phyloP scores from a whole-genome alignment of 2,329 filamentous ascomycete genomes.

The Tolypocladium ophioglossoides region DNA sequence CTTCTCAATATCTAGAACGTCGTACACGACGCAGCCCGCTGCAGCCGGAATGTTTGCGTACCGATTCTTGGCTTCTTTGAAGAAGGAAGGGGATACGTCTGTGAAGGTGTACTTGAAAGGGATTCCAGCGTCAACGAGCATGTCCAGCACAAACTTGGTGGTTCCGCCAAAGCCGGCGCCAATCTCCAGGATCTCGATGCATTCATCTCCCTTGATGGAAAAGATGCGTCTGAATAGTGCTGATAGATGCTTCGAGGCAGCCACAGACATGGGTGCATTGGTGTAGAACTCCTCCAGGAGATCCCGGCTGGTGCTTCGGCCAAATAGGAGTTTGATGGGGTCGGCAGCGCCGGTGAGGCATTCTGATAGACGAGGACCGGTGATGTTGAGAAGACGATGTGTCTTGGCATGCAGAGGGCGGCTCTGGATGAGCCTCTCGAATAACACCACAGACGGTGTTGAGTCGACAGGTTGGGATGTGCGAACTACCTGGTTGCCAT shows the following conservation, averaged over 20 bases:
- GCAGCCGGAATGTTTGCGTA: not conserved
- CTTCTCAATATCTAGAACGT: not conserved
- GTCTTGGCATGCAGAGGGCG: not conserved
- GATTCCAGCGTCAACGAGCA: not conserved
- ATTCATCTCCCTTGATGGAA: not conserved
- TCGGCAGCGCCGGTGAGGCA: not conserved
- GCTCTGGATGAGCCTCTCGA: not conserved
- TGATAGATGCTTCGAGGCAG: not conserved
- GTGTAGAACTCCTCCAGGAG: not conserved
- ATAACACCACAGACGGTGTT: not conserved
- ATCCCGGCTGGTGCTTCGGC: not conserved
- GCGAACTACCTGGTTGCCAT: not conserved
- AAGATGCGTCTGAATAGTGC: not conserved
- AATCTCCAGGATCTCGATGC: not conserved
- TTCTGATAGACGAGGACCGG: not conserved
- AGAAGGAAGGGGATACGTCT: not conserved
- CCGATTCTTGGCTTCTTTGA: not conserved
- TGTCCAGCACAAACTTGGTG: not conserved
- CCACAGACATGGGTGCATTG: not conserved
- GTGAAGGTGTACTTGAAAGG: not conserved
- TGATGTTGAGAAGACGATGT: not conserved
- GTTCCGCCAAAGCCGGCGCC: not conserved
- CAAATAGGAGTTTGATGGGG: not conserved
- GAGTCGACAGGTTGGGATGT: not conserved
- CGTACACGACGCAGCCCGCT: not conserved